These are phyloP conservation scores for Lipomyces yamadae DNA, from an alignment of 805 yeast species.

Conservation along the genomic window DNA sequence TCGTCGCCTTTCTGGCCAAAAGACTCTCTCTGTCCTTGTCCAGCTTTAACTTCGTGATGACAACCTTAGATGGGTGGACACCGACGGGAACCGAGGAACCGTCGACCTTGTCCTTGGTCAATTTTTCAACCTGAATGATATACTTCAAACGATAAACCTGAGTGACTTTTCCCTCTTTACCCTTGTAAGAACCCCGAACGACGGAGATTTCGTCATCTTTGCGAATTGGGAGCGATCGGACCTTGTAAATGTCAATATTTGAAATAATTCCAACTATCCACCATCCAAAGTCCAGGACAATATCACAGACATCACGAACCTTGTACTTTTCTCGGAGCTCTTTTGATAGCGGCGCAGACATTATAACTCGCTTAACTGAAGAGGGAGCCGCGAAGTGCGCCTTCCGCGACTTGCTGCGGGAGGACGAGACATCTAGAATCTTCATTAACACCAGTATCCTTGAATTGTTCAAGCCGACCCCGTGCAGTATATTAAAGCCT, in stretches of 20 bases:
- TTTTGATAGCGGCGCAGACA: slow-evolving; percentile 99
- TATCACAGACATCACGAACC: slow-evolving; percentile 34
- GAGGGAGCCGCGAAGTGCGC: slow-evolving; percentile 99
- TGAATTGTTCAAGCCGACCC: background rate
- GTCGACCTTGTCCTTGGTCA: slow-evolving; percentile 95
- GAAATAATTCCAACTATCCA: background rate
- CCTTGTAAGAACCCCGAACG: slow-evolving; percentile 99
- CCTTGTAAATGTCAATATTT: slow-evolving; percentile 37
- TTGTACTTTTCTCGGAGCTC: slow-evolving; percentile 98
- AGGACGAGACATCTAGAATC: slow-evolving; percentile 91
- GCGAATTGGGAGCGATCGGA: slow-evolving; percentile 96
- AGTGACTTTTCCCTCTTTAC: slow-evolving; percentile 97
- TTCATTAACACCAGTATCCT: slow-evolving; percentile 13
- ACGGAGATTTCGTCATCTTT: slow-evolving; percentile 94
- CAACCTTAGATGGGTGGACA: slow-evolving; percentile 98
- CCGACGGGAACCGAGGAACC: slow-evolving; percentile 97
- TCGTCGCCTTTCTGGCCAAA: slow-evolving; percentile 50
- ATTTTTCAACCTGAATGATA: slow-evolving; percentile 94
- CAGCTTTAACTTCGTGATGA: slow-evolving; percentile 96
- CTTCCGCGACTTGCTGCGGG: slow-evolving; percentile 99
- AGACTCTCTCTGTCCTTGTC: slow-evolving; percentile 99
- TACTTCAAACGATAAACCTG: slow-evolving; percentile 99
- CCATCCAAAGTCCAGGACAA: background rate
- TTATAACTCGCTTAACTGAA: slow-evolving; percentile 86
- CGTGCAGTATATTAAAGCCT: background rate